A percentile compares a stretch with the other conserved stretches of the same genome.
phyloP scores from a whole-genome alignment of 2,329 filamentous ascomycete genomes.

The Fusarium humuli region DNA sequence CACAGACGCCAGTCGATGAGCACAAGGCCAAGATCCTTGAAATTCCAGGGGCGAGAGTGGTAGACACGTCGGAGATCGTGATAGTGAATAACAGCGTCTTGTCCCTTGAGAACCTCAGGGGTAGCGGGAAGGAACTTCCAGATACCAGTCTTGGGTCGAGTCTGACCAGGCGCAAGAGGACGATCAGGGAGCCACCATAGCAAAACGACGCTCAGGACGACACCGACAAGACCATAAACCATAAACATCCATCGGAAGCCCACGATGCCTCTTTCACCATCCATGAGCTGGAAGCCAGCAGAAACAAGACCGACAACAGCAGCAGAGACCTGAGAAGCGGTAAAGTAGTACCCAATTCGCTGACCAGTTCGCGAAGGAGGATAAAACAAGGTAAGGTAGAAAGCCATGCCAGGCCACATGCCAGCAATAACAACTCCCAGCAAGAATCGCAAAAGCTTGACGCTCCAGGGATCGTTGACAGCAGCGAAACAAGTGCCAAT shows the following conservation, averaged over 20 bases:
- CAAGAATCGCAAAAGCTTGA: conserved; percentile 88
- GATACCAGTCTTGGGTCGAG: conserved; percentile 61
- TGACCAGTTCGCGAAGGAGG: conserved; percentile 88
- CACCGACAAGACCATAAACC: conserved; percentile 81
- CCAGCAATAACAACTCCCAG: conserved; percentile 89
- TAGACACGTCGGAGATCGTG: conserved; percentile 85
- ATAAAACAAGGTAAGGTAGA: conserved; percentile 92
- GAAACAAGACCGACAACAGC: conserved; percentile 91
- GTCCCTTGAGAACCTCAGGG: conserved; percentile 77
- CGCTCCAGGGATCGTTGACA: conserved; percentile 83
- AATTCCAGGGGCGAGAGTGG: conserved; percentile 76
- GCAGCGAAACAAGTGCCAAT: conserved; percentile 87
- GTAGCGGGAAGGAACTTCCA: conserved; percentile 75
- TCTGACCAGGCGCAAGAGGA: conserved; percentile 78
- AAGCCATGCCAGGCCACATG: conserved; percentile 96
- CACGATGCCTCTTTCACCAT: conserved; percentile 78
- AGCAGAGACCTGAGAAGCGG: conserved; percentile 87
- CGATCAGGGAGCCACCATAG: conserved; percentile 94
- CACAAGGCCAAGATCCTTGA: conserved; percentile 76
- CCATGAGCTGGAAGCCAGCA: conserved; percentile 92
- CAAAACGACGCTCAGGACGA: conserved; percentile 76
- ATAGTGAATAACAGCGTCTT: conserved; percentile 86
- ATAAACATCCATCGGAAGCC: conserved; percentile 96
- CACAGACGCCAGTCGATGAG: conserved; percentile 89
- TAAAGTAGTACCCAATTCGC: conserved; percentile 90